A percentile compares a stretch with the other conserved stretches of the same genome.
Evolutionary conservation across 768 basidiomycete species (phyloP).

Genomic region (Termitomyces sp.): DNA sequence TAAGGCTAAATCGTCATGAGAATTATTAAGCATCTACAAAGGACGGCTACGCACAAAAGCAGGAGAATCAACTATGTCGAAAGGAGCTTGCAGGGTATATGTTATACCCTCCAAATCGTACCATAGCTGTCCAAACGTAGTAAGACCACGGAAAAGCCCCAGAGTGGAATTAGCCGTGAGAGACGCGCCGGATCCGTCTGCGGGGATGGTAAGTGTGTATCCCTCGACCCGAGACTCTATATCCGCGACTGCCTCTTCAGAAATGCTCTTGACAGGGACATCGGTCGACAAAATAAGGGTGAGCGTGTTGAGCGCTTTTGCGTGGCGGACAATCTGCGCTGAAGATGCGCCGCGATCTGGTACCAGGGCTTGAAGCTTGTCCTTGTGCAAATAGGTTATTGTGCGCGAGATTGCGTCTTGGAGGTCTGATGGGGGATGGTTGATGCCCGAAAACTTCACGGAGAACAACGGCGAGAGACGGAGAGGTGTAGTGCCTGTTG

Average conservation of each 20-base stretch:
- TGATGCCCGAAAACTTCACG: constrained; percentile 37
- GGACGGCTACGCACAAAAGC: constrained; percentile 46
- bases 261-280: constrained; percentile 38
- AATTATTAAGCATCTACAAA: neutral
- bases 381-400: constrained; percentile 34
- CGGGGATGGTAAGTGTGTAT: constrained; percentile 54
- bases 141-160: constrained; percentile 66
- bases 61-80: constrained; percentile 56
- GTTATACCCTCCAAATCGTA: constrained; percentile 46
- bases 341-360: constrained; percentile 56
- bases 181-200: constrained; percentile 47
- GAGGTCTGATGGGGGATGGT: constrained; percentile 49
- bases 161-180: constrained; percentile 60
- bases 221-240: constrained; percentile 53
- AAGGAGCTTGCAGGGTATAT: constrained; percentile 53
- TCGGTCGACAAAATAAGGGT: constrained; percentile 34
- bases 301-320: constrained; percentile 37
- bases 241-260: constrained; percentile 45
- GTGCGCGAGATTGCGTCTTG: constrained; percentile 47
- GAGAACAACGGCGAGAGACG: constrained; percentile 29
- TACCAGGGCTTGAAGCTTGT: constrained; percentile 56
- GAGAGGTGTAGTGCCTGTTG: constrained; percentile 33
- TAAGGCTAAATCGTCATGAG: constrained; percentile 41
- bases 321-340: constrained; percentile 29
- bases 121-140: constrained; percentile 71